Evolutionary conservation across 176 grass and related monocot species (phyloP), one percentile per base, ranked within the genome.

Genomic region (Phoenix roebelenii): DNA sequence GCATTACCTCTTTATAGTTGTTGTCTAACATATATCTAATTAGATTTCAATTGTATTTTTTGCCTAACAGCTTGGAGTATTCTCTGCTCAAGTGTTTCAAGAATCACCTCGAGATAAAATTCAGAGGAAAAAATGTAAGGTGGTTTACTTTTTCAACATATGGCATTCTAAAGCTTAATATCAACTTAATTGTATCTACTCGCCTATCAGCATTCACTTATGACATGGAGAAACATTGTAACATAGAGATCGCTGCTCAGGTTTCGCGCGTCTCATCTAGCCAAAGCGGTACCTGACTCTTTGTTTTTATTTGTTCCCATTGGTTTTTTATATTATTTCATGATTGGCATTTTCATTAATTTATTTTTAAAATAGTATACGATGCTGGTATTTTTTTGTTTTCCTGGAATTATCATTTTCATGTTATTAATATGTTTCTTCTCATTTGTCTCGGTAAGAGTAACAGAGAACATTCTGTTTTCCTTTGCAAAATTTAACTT

Each of bases 221-320:
- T 53, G 94, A 89, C 54, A 80, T 93, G 94, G 94, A 98, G 76
- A 98, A 93, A 67, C 84, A 86, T 59, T 98, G 94, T 76, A 98
- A 85, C 58, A 80, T 91, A 77, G 94, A 93, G 78, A 85, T 98
- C 73, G 88, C 82, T 14, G 88, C 94, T 39, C 86, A 98, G 74
- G 94, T 98, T 71, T 81, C 79, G 3, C 76, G 68, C 12, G 74
- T 83, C 56, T 88, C 93, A 67, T 79, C 87, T 68, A 78, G 76
- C 72, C 76, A 71, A 76, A 85, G 82, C 76, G 94, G 94, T 98
- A 98, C 18, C 35, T 53, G 17, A 64, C 20, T 75, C 65, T 57
- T 25, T 65, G 63, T 44, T 25, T 7, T 16, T 25, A 68, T 28
- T 39, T 39, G 7, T 39, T 39, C 9, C 35, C 35, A 39, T 39